A percentile compares a stretch with the other conserved stretches of the same genome.
Evolutionary conservation across 2,329 filamentous ascomycete genomes (phyloP).

Genomic region (Sporothrix globosa): DNA sequence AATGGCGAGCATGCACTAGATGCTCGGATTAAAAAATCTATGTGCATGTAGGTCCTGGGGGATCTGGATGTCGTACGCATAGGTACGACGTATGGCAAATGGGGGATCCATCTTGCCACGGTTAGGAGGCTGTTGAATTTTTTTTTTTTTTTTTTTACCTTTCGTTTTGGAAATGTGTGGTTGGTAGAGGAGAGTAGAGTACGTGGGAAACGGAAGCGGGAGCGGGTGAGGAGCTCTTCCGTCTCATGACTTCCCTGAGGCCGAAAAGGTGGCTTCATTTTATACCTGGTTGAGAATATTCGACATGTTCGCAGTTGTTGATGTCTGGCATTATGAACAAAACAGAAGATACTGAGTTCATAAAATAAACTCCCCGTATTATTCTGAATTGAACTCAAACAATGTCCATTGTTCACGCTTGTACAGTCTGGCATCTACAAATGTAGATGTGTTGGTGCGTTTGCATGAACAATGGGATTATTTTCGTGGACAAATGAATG

Average conservation of each 20-base stretch:
- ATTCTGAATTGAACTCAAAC: too few species aligned
- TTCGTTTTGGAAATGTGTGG: too few species aligned
- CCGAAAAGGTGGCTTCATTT: neutral
- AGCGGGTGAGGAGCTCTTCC: neutral
- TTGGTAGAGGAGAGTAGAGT: neutral
- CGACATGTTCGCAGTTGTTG: neutral
- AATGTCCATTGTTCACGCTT: neutral
- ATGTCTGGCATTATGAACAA: neutral
- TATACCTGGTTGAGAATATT: neutral
- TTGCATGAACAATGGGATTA: neutral
- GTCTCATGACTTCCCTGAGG: neutral
- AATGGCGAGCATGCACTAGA: neutral
- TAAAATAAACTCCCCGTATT: neutral
- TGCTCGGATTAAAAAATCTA: neutral
- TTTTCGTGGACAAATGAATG: too few species aligned
- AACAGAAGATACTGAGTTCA: neutral
- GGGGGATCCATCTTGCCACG: neutral
- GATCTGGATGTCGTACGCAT: neutral
- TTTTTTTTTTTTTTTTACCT: too few species aligned
- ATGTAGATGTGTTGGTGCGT: neutral
- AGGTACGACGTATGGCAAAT: neutral
- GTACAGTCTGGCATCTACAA: neutral
- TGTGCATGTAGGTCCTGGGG: neutral
- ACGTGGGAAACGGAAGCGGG: neutral
- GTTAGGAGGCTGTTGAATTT: neutral